A percentile compares a stretch with the other conserved stretches of the same genome.
phyloP scores from a whole-genome alignment of 2,329 filamentous ascomycete species.

The Diaporthe eres region DNA sequence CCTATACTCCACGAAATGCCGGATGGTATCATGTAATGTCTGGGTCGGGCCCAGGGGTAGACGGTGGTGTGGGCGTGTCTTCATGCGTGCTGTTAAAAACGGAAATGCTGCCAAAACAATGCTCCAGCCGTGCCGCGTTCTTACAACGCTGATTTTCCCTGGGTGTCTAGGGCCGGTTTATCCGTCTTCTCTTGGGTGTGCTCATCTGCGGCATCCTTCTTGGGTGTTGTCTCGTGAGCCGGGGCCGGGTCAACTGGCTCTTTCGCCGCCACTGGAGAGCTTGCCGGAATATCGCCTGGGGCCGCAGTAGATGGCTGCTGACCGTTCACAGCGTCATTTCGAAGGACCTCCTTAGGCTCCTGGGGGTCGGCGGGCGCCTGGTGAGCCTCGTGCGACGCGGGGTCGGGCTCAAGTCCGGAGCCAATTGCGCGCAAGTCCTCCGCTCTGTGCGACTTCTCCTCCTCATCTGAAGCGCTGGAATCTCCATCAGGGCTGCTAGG shows the following conservation, averaged over 20 bases:
- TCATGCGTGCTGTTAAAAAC: neutral
- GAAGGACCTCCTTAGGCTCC: neutral
- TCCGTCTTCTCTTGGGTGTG: neutral
- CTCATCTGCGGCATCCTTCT: conserved; percentile 4
- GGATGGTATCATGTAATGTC: conserved; percentile 29
- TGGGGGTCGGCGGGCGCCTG: neutral
- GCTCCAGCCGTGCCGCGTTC: neutral
- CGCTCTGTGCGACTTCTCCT: neutral
- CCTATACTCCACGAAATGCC: conserved; percentile 26
- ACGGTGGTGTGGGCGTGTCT: neutral
- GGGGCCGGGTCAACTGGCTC: neutral
- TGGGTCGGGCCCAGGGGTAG: conserved; percentile 4
- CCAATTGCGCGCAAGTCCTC: conserved; percentile 17
- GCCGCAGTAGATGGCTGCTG: neutral
- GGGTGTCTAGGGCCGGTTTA: neutral
- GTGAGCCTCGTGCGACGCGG: neutral
- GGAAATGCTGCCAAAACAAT: conserved; percentile 1
- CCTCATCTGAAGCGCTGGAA: neutral
- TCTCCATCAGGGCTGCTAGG: neutral
- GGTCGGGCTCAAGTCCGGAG: neutral
- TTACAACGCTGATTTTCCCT: conserved; percentile 29
- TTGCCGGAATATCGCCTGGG: neutral
- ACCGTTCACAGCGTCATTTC: neutral
- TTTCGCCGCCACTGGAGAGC: neutral
- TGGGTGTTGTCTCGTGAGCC: neutral